Conservation (phyloP, 2,329 filamentous ascomycete genomes). For the Dactylellina parvicollis region DNA sequence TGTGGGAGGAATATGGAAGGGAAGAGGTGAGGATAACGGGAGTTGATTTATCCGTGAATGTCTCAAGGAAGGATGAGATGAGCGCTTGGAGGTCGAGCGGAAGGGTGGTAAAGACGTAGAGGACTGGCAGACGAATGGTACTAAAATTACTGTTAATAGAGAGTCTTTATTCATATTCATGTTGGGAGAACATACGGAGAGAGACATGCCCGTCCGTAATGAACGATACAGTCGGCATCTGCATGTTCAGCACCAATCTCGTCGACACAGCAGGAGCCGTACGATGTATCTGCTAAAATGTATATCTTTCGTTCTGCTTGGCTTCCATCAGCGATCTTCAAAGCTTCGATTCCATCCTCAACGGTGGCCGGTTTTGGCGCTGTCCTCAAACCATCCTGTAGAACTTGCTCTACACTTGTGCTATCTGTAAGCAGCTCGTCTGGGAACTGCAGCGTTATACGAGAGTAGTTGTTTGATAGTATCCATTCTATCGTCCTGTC, state of each 20-base stretch:
- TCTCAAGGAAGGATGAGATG: slow-evolving; percentile 71
- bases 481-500: slow-evolving; percentile 81
- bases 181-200: slow-evolving; percentile 93
- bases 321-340: slow-evolving; percentile 17
- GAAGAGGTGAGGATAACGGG: slow-evolving; percentile 87
- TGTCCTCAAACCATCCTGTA: slow-evolving; percentile 28
- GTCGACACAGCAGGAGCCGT: slow-evolving; percentile 95
- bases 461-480: slow-evolving; percentile 73
- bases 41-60: slow-evolving; percentile 72
- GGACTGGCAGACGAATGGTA: slow-evolving; percentile 56
- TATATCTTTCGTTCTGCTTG: slow-evolving; percentile 66
- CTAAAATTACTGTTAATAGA: no score
- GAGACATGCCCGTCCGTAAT: slow-evolving; percentile 91
- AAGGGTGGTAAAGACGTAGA: slow-evolving; percentile 69
- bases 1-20: slow-evolving; percentile 82
- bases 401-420: slow-evolving; percentile 71
- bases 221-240: slow-evolving; percentile 87
- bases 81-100: slow-evolving; percentile 72
- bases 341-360: slow-evolving; percentile 31
- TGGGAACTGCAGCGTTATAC: slow-evolving; percentile 92
- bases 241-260: slow-evolving; percentile 96
- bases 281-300: slow-evolving; percentile 93
- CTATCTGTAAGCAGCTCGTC: slow-evolving; percentile 91
- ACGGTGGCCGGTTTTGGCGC: slow-evolving; percentile 31
- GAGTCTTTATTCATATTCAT: no score